Evolutionary conservation across 2,329 filamentous ascomycete species (phyloP).

Genomic region (Botrytis tulipae): DNA sequence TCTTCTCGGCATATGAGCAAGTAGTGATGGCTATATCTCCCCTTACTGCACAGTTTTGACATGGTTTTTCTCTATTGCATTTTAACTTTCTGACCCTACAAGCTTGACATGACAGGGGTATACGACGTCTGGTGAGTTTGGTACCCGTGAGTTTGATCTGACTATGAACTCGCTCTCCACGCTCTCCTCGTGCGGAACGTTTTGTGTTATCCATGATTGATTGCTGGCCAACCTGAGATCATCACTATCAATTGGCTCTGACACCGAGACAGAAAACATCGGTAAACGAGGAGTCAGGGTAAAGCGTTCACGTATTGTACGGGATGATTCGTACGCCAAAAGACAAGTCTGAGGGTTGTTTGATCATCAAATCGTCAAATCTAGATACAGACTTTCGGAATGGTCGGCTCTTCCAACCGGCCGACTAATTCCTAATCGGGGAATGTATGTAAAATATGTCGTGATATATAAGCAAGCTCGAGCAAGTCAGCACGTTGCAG

Average conservation of each 20-base stretch:
- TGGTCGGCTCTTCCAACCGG: not conserved
- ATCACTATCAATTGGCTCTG: not conserved
- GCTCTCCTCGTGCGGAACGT: not conserved
- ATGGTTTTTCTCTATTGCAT: slow-evolving; percentile 54
- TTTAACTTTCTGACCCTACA: slow-evolving; percentile 40
- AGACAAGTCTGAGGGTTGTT: not conserved
- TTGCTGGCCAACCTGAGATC: not conserved
- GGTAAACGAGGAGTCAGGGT: not conserved
- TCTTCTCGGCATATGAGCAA: slow-evolving; percentile 53
- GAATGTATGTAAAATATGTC: not conserved
- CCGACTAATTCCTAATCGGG: not conserved
- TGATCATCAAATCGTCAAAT: not conserved
- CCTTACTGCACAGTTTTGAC: slow-evolving; percentile 52
- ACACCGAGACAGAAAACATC: not conserved
- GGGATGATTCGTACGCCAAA: not conserved
- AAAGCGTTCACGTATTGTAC: not conserved
- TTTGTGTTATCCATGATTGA: not conserved
- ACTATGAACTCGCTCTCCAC: not conserved
- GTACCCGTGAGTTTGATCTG: not conserved
- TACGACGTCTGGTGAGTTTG: slow-evolving; percentile 16
- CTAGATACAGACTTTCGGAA: not conserved
- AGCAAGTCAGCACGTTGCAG: not conserved
- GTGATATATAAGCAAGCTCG: not conserved
- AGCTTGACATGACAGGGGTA: slow-evolving; percentile 29
- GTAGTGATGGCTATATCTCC: slow-evolving; percentile 40